These are phyloP conservation scores for Pterothamnion heteromorphum DNA, from an alignment of 31 red algal genomes.

Conservation along the genomic window DNA sequence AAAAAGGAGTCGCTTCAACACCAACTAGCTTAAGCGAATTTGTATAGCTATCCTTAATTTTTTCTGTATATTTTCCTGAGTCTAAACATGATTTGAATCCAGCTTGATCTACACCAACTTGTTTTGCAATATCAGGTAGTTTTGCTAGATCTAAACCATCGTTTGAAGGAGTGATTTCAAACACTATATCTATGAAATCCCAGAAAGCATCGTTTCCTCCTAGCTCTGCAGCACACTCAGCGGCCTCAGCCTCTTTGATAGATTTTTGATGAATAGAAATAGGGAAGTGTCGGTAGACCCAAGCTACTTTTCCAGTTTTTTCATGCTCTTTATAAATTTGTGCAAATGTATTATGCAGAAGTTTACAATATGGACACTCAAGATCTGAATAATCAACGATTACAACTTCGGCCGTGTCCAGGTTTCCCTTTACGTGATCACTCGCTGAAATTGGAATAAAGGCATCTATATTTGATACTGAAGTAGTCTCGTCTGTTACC, in stretches of 20 bases:
- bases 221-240: conserved; percentile 4
- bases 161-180: background rate
- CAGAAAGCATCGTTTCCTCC: background rate
- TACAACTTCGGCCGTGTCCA: background rate
- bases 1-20: no score
- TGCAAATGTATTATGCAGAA: background rate
- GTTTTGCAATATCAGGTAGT: background rate
- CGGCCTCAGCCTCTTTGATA: background rate
- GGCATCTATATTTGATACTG: no score
- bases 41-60: no score
- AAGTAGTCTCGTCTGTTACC: no score
- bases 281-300: background rate
- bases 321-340: background rate
- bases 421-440: background rate
- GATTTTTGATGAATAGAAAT: background rate
- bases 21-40: no score
- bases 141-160: background rate
- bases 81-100: background rate
- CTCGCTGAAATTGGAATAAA: no score
- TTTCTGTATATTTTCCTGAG: no score
- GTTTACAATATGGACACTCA: conserved; percentile 22
- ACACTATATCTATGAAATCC: background rate
- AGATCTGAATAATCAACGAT: background rate
- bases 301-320: background rate
- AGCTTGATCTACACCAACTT: background rate